Conservation (phyloP, 306 rosid species). For the Acmispon strigosus region DNA sequence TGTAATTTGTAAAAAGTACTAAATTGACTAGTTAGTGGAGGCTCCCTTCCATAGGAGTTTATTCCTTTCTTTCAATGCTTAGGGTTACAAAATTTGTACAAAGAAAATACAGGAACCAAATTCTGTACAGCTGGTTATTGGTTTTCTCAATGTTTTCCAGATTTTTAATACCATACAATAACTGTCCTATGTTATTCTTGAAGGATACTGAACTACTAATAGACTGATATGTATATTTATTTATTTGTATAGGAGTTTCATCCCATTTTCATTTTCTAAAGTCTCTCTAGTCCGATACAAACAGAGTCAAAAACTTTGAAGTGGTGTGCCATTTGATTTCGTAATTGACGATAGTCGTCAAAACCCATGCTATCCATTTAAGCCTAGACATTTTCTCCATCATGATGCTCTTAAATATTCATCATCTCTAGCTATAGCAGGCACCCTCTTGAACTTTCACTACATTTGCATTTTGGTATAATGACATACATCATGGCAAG, state of each 20-base stretch:
- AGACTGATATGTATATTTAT: too few relatives aligned
- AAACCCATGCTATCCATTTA: too few relatives aligned
- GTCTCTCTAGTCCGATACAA: too few relatives aligned
- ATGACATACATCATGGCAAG: conserved; percentile 1
- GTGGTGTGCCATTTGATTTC: too few relatives aligned
- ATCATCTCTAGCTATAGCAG: neutral
- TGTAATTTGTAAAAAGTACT: neutral
- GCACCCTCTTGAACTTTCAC: neutral
- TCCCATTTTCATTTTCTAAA: too few relatives aligned
- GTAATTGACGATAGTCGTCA: too few relatives aligned
- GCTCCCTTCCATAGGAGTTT: neutral
- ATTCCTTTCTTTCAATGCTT: neutral
- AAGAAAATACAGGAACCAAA: neutral
- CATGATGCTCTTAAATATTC: neutral
- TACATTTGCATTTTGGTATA: neutral
- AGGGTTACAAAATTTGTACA: neutral
- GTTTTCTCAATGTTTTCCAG: neutral
- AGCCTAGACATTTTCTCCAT: neutral
- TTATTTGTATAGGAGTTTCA: too few relatives aligned
- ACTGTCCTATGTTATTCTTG: neutral
- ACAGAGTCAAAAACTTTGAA: too few relatives aligned
- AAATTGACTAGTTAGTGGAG: neutral
- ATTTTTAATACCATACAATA: neutral
- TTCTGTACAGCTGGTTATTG: conserved; percentile 3
- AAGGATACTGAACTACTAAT: too few relatives aligned